phyloP scores from a whole-genome alignment of 176 grass and related monocot genomes.

The Alopecurus myosuroides region DNA sequence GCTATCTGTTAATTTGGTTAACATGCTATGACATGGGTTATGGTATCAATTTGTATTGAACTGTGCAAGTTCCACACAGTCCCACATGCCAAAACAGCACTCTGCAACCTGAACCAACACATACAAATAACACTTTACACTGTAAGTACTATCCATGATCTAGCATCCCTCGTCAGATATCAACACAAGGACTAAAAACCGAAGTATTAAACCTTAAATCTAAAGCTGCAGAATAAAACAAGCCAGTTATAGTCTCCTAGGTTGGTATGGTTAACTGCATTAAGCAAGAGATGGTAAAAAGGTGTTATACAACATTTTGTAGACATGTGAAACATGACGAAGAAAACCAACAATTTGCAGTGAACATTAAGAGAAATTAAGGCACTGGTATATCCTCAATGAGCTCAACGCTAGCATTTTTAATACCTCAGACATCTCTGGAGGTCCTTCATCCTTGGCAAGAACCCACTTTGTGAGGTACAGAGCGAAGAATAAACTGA shows the following conservation, averaged over 20 bases:
- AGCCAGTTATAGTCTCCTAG: neutral
- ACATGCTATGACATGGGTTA: neutral
- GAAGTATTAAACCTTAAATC: constrained; percentile 4
- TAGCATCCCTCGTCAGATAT: neutral
- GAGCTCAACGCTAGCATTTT: neutral
- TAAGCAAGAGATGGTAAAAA: constrained; percentile 10
- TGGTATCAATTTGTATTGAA: neutral
- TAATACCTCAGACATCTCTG: constrained; percentile 96
- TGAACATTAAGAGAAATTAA: constrained; percentile 16
- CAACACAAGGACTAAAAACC: constrained; percentile 1
- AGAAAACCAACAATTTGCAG: neutral
- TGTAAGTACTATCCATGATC: neutral
- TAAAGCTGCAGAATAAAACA: neutral
- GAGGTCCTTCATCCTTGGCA: constrained; percentile 96
- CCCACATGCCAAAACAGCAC: neutral
- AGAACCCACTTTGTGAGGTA: constrained; percentile 99
- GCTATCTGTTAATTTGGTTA: constrained; percentile 10
- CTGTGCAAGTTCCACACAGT: neutral
- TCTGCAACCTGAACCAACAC: neutral
- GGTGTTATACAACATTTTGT: neutral
- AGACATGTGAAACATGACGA: neutral
- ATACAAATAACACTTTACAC: neutral
- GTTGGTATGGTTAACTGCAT: neutral
- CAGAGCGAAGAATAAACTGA: constrained; percentile 89
- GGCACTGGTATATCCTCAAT: neutral